Base-by-base conservation (phyloP, 1,139 yeast genomes). In the Casaregolazyma lundiana region DNA sequence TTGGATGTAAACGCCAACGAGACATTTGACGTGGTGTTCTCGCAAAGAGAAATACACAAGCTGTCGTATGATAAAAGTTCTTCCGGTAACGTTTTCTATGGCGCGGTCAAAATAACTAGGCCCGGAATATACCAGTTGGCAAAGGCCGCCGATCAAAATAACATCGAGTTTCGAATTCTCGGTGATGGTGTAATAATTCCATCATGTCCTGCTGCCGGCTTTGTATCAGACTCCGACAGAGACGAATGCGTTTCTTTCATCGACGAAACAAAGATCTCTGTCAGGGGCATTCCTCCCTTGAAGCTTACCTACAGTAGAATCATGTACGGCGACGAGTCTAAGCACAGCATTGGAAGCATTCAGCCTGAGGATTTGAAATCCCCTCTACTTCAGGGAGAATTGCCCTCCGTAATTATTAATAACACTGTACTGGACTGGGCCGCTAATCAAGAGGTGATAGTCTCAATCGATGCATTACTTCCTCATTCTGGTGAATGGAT, bases 211-310 rank as follows among this genome's bases (percentile, higher is more conserved):
- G 70, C 70, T 16, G 94, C 87, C 0, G 62, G 68, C 34, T 74
- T 81, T 50, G 59, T 65, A 4, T 9, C 11, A 2, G 41, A 52
- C 11, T 61, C 39, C 2, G 29, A 42, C 24, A 40, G 62, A n/a
- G 78, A 81, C 55, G 74, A 77, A 53, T 89, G 96, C 67, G 67
- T 82, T 32, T 85, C 81, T 19, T 85, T 78, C 43, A 51, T 66
- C 4, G 84, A 78, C 50, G 62, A 74, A 9, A 67, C 83, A n/a
- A 69, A 71, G 20, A 71, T 89, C 24, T 71, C 77, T 3, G 75
- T 81, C 1, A 69, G 70, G 35, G 96, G 96, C 47, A 84, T 85
- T 1, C 81, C 90, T 1, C 97, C 97, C 0, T 66, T 88, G 43
- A 75, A 74, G 29, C 71, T 87, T 20, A 73, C 76, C 48, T 81